Conservation (phyloP, 345 rosid species). For the Citrus australasica region DNA sequence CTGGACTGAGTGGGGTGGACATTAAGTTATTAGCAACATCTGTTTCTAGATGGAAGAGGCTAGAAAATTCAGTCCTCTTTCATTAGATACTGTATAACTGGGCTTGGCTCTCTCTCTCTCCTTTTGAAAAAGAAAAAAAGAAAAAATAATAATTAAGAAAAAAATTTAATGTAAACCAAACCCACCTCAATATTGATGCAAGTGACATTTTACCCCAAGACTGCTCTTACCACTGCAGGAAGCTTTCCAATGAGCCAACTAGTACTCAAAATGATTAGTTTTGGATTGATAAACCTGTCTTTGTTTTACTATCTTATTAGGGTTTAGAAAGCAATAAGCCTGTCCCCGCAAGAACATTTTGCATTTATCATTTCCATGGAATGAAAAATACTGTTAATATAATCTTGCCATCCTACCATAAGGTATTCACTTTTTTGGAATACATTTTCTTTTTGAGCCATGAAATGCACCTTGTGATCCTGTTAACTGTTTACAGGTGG, state of each 20-base stretch:
- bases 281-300: too few relatives aligned
- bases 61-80: background rate
- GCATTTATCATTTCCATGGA: too few relatives aligned
- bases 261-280: too few relatives aligned
- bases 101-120: background rate
- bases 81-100: background rate
- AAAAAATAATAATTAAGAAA: too few relatives aligned
- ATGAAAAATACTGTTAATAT: background rate
- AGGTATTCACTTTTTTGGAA: too few relatives aligned
- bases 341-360: too few relatives aligned
- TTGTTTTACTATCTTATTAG: background rate
- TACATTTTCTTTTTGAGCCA: background rate
- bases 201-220: background rate
- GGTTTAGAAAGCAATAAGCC: background rate
- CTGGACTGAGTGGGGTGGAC: background rate
- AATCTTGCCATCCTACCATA: background rate
- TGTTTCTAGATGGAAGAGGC: background rate
- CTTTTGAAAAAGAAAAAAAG: too few relatives aligned
- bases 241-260: background rate
- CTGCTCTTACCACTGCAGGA: background rate
- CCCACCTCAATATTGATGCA: background rate
- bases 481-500: conserved; percentile 37
- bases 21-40: background rate
- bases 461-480: background rate
- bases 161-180: too few relatives aligned